These are phyloP conservation scores for Pestalotiopsis sp. DNA, from an alignment of 2,329 filamentous ascomycete genomes.

Conservation along the genomic window DNA sequence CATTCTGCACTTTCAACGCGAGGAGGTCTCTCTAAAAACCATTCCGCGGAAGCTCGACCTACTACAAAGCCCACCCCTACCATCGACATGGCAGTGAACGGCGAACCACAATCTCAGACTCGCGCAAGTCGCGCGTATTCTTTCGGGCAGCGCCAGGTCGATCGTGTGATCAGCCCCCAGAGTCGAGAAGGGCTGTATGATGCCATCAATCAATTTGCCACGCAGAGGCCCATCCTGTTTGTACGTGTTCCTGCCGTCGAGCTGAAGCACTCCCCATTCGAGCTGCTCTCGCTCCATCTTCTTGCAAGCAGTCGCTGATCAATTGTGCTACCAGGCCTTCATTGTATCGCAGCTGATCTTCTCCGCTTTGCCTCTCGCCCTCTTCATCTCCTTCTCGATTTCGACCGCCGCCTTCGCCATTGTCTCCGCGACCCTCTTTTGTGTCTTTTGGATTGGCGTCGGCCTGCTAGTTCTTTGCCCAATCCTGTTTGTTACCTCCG, in stretches of 20 bases:
- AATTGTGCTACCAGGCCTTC: conserved; percentile 58
- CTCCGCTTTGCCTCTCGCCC: conserved; percentile 65
- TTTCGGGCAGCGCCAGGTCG: conserved; percentile 46
- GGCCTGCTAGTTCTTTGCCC: conserved; percentile 71
- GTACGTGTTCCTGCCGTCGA: conserved; percentile 46
- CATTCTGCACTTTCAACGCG: neutral
- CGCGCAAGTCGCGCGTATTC: conserved; percentile 38
- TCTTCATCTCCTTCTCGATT: conserved; percentile 70
- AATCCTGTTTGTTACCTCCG: conserved; percentile 66
- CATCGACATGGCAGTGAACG: conserved; percentile 19
- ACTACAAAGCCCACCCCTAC: neutral
- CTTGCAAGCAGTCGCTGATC: neutral
- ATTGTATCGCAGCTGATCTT: conserved; percentile 66
- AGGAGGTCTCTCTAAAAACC: neutral
- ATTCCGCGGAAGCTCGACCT: neutral
- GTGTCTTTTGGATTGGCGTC: conserved; percentile 68
- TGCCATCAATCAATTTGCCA: conserved; percentile 57
- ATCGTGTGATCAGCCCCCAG: conserved; percentile 60
- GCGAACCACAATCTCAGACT: conserved; percentile 30
- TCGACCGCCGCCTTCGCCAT: conserved; percentile 66
- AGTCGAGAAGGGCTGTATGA: conserved; percentile 61
- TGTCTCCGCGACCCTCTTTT: conserved; percentile 64
- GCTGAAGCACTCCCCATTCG: neutral
- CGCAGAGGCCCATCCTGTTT: conserved; percentile 68
- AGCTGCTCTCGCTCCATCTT: neutral